These are phyloP conservation scores for Cytospora piceae DNA, from an alignment of 2,329 filamentous ascomycete species.

Conservation along the genomic window DNA sequence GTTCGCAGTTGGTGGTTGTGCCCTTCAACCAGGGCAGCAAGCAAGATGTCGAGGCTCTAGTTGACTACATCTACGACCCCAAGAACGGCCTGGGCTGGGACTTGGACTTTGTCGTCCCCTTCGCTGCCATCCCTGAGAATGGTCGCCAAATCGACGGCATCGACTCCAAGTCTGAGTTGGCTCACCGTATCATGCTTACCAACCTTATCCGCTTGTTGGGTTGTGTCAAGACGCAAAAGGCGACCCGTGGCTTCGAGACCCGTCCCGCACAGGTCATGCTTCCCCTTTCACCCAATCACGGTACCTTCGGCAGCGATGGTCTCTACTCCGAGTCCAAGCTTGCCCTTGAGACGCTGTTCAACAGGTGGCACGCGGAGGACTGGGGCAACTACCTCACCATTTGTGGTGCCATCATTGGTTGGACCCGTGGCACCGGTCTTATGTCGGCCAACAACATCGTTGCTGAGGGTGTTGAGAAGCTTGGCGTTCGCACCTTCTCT, in stretches of 20 bases:
- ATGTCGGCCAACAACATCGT: constrained; percentile 99
- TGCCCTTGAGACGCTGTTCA: constrained; percentile 95
- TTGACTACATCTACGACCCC: constrained; percentile 94
- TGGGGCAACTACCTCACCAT: constrained; percentile 98
- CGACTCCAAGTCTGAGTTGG: constrained; percentile 96
- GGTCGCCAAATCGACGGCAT: constrained; percentile 96
- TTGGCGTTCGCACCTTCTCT: constrained; percentile 96
- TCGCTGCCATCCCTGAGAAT: constrained; percentile 96
- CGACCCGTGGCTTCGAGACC: constrained; percentile 85
- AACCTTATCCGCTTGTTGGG: constrained; percentile 92
- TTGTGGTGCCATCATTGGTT: constrained; percentile 96
- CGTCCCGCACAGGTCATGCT: constrained; percentile 95
- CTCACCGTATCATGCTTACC: constrained; percentile 98
- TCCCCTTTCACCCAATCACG: constrained; percentile 95
- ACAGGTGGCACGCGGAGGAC: constrained; percentile 96
- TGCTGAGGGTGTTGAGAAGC: constrained; percentile 93
- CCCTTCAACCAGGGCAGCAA: constrained; percentile 99
- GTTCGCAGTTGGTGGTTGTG: constrained; percentile 95
- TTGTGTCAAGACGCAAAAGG: constrained; percentile 88
- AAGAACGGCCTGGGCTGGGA: constrained; percentile 99
- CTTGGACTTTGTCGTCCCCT: constrained; percentile 92
- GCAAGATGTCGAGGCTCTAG: constrained; percentile 91
- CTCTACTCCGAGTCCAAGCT: constrained; percentile 99
- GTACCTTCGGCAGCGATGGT: constrained; percentile 96
- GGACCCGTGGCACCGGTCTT: constrained; percentile 96